A percentile compares a stretch with the other conserved stretches of the same genome.
Evolutionary conservation across 2,329 filamentous ascomycete species (phyloP).

Genomic region (Thielaviopsis cerberus): DNA sequence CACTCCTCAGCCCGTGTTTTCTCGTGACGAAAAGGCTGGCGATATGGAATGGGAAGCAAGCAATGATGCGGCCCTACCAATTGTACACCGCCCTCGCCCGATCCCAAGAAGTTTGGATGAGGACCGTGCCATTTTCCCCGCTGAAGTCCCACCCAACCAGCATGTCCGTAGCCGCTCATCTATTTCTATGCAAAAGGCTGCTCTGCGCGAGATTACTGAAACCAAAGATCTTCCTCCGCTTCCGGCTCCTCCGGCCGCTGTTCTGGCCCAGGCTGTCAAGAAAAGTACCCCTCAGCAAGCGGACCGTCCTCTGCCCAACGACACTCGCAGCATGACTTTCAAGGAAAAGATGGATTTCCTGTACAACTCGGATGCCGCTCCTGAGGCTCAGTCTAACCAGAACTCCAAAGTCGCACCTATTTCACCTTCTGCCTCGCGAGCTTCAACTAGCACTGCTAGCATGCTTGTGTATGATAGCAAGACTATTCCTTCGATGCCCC

Average conservation of each 20-base stretch:
- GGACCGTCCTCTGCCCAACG: slow-evolving; percentile 27
- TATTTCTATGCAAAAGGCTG: slow-evolving; percentile 26
- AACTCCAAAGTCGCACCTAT: neutral
- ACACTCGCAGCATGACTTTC: slow-evolving; percentile 39
- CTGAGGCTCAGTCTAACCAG: slow-evolving; percentile 19
- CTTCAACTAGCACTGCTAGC: slow-evolving; percentile 22
- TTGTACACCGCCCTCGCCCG: slow-evolving; percentile 37
- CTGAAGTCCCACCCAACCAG: slow-evolving; percentile 24
- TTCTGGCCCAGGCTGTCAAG: neutral
- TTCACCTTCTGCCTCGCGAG: slow-evolving; percentile 14
- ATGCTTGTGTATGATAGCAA: slow-evolving; percentile 18
- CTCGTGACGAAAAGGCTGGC: neutral
- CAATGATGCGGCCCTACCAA: slow-evolving; percentile 15
- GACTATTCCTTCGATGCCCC: slow-evolving; percentile 18
- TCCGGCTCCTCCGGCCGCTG: slow-evolving; percentile 24
- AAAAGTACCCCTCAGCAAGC: slow-evolving; percentile 13
- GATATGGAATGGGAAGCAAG: slow-evolving; percentile 13
- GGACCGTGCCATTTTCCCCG: slow-evolving; percentile 29
- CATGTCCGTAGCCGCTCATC: slow-evolving; percentile 29
- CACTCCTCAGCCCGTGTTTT: neutral
- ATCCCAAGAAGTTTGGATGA: slow-evolving; percentile 31
- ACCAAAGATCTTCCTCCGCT: slow-evolving; percentile 33
- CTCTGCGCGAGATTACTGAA: slow-evolving; percentile 23
- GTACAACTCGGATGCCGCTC: slow-evolving; percentile 14
- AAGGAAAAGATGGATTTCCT: slow-evolving; percentile 37